Percentiles rank a stretch among this genome's conserved stretches.
Conservation (phyloP, 306 rosid genomes). For the Acmispon strigosus region DNA sequence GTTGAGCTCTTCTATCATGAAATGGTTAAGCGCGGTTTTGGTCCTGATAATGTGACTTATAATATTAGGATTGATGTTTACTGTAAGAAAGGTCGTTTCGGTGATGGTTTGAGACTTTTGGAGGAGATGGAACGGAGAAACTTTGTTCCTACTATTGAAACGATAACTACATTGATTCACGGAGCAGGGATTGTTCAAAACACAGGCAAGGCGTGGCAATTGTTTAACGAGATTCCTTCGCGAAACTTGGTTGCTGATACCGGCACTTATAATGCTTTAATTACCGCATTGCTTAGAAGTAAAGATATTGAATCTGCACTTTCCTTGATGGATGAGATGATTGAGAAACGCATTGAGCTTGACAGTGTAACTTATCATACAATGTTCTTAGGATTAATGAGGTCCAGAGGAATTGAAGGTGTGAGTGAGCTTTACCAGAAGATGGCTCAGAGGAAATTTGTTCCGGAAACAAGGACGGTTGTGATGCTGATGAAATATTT, state of each 20-base stretch:
- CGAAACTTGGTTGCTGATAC: slow-evolving; percentile 57
- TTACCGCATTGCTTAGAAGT: slow-evolving; percentile 50
- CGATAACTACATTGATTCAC: slow-evolving; percentile 82
- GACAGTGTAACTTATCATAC: slow-evolving; percentile 74
- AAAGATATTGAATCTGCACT: slow-evolving; percentile 52
- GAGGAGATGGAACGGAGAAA: slow-evolving; percentile 66
- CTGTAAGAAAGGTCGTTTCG: slow-evolving; percentile 68
- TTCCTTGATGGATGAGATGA: slow-evolving; percentile 70
- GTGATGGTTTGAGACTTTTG: slow-evolving; percentile 65
- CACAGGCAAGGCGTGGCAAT: slow-evolving; percentile 44
- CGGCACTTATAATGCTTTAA: slow-evolving; percentile 71
- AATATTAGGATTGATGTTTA: slow-evolving; percentile 74
- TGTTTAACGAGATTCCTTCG: slow-evolving; percentile 54
- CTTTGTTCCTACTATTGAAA: slow-evolving; percentile 43
- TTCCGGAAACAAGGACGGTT: slow-evolving; percentile 65
- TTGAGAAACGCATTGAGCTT: slow-evolving; percentile 37
- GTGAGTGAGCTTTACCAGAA: slow-evolving; percentile 48
- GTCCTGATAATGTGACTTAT: slow-evolving; percentile 59
- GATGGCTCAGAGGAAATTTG: slow-evolving; percentile 53
- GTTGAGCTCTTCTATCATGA: slow-evolving; percentile 85
- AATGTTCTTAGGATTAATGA: slow-evolving; percentile 52
- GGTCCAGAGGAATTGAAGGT: slow-evolving; percentile 41
- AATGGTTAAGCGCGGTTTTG: slow-evolving; percentile 69
- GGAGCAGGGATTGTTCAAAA: slow-evolving; percentile 82
- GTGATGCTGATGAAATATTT: slow-evolving; percentile 69